Base-by-base conservation (phyloP, 2,329 filamentous ascomycete species). In the Colletotrichum karsti region DNA sequence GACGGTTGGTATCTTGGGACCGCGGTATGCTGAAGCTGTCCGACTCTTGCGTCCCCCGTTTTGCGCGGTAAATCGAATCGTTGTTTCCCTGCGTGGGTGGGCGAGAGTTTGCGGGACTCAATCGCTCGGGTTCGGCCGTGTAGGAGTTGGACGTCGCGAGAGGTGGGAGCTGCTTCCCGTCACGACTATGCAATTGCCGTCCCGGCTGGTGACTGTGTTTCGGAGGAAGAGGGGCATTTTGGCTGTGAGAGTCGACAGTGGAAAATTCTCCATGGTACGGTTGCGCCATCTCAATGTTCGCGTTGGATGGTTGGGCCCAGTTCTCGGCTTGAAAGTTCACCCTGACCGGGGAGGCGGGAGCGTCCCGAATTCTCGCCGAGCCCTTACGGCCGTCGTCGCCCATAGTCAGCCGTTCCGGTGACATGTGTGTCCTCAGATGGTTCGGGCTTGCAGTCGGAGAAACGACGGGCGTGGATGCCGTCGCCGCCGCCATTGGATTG, bases 331-430 rank as follows among this genome's bases (percentile, higher is more conserved):
- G 84, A 62, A 87, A 84, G 73, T 86, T 88, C 60, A 89, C 82
- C 64, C 80, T 83, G 63, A 88, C 86, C 18, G 88, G 87, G 42
- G 88, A 90, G 28, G 84, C 80, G 30, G 88, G 87, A 15, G 83
- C 81, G 56, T 85, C 82, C 69, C 84, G 83, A 67, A 89, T 78
- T 67, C 81, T 80, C 24, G 85, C 81, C 20, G 81, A 81, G 56
- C 80, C 80, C 55, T 79, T 78, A 28, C 75, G 74, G 53, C 77
- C 77, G 69, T 78, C 77, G 61, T 77, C 75, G 69, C 75, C 75
- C 53, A 69, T 42, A 18, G 39, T 42, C n/a, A 70, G 50, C 24
- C 77, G 76, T 7, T 77, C 76, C 10, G 77, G 75, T 5, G 80
- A 78, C 37, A 79, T 63, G 51, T 74, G 72, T 18, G 75, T 72